phyloP scores from a whole-genome alignment of 2,329 filamentous ascomycete species.

The Dryadomyces quercus-mongolicae region DNA sequence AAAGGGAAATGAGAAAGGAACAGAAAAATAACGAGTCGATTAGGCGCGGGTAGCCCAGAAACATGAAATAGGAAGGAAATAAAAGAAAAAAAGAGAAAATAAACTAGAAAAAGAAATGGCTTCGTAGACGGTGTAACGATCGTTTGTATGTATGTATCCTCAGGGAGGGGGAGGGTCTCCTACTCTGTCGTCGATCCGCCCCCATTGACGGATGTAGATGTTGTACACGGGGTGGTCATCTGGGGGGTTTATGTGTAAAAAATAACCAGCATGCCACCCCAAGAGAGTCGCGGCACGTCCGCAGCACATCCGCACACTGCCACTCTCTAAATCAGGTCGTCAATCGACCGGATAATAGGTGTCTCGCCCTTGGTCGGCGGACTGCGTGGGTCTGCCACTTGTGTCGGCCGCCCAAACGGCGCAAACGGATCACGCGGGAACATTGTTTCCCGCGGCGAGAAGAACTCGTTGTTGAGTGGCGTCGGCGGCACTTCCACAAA shows the following conservation, averaged over 20 bases:
- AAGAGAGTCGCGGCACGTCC: neutral
- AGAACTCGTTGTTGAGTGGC: constrained; percentile 38
- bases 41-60: neutral
- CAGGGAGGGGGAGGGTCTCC: too few species aligned
- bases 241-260: neutral
- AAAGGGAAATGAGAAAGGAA: neutral
- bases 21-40: neutral
- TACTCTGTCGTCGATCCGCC: too few species aligned
- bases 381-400: constrained; percentile 55
- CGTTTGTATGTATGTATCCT: neutral
- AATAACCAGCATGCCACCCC: neutral
- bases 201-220: neutral
- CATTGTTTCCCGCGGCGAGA: constrained; percentile 37
- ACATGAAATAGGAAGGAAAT: neutral
- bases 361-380: constrained; percentile 63
- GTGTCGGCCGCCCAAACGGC: constrained; percentile 37
- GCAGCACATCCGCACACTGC: neutral
- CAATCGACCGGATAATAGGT: constrained; percentile 66
- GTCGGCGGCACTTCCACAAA: constrained; percentile 41
- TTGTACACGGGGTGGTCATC: neutral
- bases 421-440: constrained; percentile 42
- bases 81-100: neutral
- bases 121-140: neutral
- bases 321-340: constrained; percentile 54
- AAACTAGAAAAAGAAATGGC: neutral